A percentile compares a stretch with the other conserved stretches of the same genome.
Evolutionary conservation across 2,329 filamentous ascomycete genomes (phyloP).

Genomic region (Xylaria sp.): DNA sequence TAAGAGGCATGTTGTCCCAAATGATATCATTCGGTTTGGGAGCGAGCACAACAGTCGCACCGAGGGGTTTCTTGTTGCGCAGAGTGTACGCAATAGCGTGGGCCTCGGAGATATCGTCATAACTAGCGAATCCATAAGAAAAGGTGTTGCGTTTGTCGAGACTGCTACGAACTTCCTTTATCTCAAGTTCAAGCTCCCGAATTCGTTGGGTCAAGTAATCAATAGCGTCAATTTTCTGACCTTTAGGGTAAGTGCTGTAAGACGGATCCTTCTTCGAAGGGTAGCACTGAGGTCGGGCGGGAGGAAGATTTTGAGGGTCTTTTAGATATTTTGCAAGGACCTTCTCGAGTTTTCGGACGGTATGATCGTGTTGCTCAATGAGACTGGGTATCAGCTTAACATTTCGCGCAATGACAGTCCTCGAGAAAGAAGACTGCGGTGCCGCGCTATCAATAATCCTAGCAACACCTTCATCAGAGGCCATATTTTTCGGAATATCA

Average conservation of each 20-base stretch:
- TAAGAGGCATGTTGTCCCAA: slow-evolving; percentile 90
- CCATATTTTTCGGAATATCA: slow-evolving; percentile 80
- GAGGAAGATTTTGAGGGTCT: slow-evolving; percentile 81
- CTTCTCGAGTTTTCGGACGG: slow-evolving; percentile 83
- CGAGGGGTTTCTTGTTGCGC: slow-evolving; percentile 82
- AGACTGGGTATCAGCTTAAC: slow-evolving; percentile 88
- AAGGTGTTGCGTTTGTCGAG: slow-evolving; percentile 90
- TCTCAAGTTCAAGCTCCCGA: slow-evolving; percentile 80
- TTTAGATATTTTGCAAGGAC: slow-evolving; percentile 90
- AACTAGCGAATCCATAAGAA: slow-evolving; percentile 94
- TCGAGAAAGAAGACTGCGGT: slow-evolving; percentile 67
- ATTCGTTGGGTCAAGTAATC: slow-evolving; percentile 91
- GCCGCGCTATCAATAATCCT: slow-evolving; percentile 83
- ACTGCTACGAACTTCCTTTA: slow-evolving; percentile 81
- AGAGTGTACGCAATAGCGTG: slow-evolving; percentile 86
- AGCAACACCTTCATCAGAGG: slow-evolving; percentile 87
- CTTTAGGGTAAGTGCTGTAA: slow-evolving; percentile 67
- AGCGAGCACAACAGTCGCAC: slow-evolving; percentile 80
- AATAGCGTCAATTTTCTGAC: slow-evolving; percentile 89
- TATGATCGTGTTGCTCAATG: slow-evolving; percentile 83
- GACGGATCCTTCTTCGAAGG: slow-evolving; percentile 82
- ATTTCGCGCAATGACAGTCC: slow-evolving; percentile 80
- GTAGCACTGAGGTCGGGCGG: slow-evolving; percentile 79
- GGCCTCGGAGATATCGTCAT: slow-evolving; percentile 85
- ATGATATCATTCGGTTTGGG: slow-evolving; percentile 92